Evolutionary conservation across 768 basidiomycete genomes (phyloP).

Genomic region (Rhodotorula babjevae): DNA sequence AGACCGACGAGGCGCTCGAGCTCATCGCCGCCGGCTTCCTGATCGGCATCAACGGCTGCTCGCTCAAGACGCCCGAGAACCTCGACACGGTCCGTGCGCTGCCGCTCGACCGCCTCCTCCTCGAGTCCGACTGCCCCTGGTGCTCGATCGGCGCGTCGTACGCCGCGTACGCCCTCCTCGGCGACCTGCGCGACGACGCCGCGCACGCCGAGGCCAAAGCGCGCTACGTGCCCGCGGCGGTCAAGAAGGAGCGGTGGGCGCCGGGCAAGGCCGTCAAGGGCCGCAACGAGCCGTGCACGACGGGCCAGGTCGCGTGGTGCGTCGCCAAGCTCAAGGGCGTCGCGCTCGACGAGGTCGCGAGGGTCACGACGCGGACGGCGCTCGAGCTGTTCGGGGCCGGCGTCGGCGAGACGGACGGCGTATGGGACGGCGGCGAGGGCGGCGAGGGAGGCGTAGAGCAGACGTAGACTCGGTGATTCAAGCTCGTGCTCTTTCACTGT

Average conservation of each 20-base stretch:
- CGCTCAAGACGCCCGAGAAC: slow-evolving; percentile 67
- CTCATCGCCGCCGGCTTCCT: slow-evolving; percentile 68
- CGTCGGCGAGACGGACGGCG: slow-evolving; percentile 11
- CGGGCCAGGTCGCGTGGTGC: slow-evolving; percentile 70
- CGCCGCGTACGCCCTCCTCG: slow-evolving; percentile 36
- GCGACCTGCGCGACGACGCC: not conserved
- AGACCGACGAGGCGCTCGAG: slow-evolving; percentile 59
- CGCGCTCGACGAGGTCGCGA: slow-evolving; percentile 57
- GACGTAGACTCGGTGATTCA: no score
- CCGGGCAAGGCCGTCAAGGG: slow-evolving; percentile 61
- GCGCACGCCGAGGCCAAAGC: not conserved
- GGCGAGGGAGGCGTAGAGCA: not conserved
- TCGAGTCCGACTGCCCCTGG: slow-evolving; percentile 63
- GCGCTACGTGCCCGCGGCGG: slow-evolving; percentile 55
- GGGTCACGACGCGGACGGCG: slow-evolving; percentile 63
- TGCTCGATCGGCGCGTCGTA: slow-evolving; percentile 43
- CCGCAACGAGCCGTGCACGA: slow-evolving; percentile 65
- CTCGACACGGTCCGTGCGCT: slow-evolving; percentile 57
- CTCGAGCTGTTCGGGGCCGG: slow-evolving; percentile 11
- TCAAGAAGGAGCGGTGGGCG: slow-evolving; percentile 47
- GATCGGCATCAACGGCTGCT: slow-evolving; percentile 58
- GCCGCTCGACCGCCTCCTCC: slow-evolving; percentile 59
- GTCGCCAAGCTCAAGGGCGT: slow-evolving; percentile 53
- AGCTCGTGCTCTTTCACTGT: no score
- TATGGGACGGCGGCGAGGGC: slow-evolving; percentile 6